Conservation (phyloP, 2,329 filamentous ascomycete species). For the Colletotrichum nymphaeae region DNA sequence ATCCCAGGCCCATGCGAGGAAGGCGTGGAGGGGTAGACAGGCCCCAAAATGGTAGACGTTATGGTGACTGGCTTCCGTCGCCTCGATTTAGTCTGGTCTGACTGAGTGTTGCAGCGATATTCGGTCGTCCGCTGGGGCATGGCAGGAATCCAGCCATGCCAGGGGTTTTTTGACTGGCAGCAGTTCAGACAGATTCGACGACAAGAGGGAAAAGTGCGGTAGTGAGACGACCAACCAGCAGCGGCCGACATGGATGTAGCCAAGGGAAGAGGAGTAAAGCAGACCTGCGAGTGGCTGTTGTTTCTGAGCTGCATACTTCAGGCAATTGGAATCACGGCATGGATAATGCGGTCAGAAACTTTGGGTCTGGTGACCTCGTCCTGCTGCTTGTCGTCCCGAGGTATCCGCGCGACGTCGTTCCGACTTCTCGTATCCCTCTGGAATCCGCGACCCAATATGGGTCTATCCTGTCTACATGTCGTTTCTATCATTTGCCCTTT, state of each 20-base stretch:
- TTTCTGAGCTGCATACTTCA: constrained; percentile 30
- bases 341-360: constrained; percentile 34
- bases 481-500: neutral
- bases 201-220: constrained; percentile 3
- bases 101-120: neutral
- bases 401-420: constrained; percentile 34
- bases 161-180: constrained; percentile 12
- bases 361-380: constrained; percentile 36
- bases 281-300: constrained; percentile 7
- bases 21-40: constrained; percentile 27
- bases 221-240: constrained; percentile 21
- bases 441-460: constrained; percentile 22
- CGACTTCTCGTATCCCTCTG: constrained; percentile 30
- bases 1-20: constrained; percentile 12
- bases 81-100: constrained; percentile 2
- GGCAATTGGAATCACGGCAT: constrained; percentile 30
- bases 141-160: neutral
- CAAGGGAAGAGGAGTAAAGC: neutral
- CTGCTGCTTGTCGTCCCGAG: constrained; percentile 29
- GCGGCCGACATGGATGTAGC: constrained; percentile 18
- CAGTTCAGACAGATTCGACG: constrained; percentile 4
- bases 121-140: constrained; percentile 19
- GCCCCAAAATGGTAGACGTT: constrained; percentile 11
- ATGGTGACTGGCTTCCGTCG: constrained; percentile 7
- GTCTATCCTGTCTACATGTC: constrained; percentile 30